Evolutionary conservation across 2,329 filamentous ascomycete genomes (phyloP).

Genomic region (Podosphaera fusca): DNA sequence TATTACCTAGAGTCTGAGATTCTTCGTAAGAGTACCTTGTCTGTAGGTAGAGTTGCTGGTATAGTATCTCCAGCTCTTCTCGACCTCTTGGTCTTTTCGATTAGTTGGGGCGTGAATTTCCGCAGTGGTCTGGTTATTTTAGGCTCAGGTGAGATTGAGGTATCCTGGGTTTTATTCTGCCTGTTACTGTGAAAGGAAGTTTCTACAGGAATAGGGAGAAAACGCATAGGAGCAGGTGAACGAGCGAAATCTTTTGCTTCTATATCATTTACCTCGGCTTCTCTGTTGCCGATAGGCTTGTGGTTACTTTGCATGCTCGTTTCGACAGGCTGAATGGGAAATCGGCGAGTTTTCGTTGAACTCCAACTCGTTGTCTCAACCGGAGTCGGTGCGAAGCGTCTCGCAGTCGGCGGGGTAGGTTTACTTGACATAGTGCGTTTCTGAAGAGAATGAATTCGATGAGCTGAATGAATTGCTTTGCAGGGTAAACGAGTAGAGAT

Average conservation of each 20-base stretch:
- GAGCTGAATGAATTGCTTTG: not conserved
- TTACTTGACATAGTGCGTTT: conserved; percentile 9
- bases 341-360: conserved; percentile 14
- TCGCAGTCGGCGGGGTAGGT: conserved; percentile 11
- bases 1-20: conserved; percentile 9
- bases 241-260: conserved; percentile 8
- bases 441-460: not conserved
- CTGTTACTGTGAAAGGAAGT: conserved; percentile 38
- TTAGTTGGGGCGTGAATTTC: conserved; percentile 53
- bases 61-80: conserved; percentile 41
- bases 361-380: conserved; percentile 16
- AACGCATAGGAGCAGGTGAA: conserved; percentile 26
- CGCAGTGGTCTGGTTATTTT: conserved; percentile 17
- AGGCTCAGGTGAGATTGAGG: conserved; percentile 23
- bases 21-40: conserved; percentile 36
- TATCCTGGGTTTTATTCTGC: conserved; percentile 21
- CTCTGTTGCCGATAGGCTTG: conserved; percentile 8
- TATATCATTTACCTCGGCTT: conserved; percentile 9
- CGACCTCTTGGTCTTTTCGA: conserved; percentile 55
- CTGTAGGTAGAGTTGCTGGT: conserved; percentile 36
- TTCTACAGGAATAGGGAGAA: conserved; percentile 48
- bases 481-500: not conserved
- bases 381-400: conserved; percentile 16
- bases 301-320: conserved; percentile 20
- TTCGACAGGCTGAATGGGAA: conserved; percentile 21